Evolutionary conservation across 1,139 yeast genomes (phyloP).

Genomic region (Magnusiomyces suaveolens): DNA sequence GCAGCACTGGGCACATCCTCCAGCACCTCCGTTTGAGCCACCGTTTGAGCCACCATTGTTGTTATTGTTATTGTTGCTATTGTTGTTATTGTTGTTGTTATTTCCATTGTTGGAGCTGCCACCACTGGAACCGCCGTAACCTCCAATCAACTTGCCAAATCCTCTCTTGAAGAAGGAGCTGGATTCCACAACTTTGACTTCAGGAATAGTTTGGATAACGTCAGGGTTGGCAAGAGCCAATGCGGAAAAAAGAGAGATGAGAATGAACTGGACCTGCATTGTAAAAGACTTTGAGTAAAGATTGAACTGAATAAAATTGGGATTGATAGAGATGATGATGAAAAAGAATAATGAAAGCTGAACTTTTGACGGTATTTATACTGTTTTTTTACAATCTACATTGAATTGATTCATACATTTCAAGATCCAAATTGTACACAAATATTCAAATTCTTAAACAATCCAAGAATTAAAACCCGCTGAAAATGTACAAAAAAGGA

Average conservation of each 20-base stretch:
- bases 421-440: too few species aligned
- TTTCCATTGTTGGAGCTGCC: not conserved
- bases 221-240: not conserved
- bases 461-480: too few species aligned
- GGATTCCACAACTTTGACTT: not conserved
- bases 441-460: too few species aligned
- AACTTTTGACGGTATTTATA: too few species aligned
- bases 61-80: not conserved
- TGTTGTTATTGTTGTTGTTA: not conserved
- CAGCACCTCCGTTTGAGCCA: too few species aligned
- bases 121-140: not conserved
- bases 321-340: too few species aligned
- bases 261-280: not conserved
- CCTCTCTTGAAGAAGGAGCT: not conserved
- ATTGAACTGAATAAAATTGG: not conserved
- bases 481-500: too few species aligned
- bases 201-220: not conserved
- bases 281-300: not conserved
- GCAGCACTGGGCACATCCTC: too few species aligned
- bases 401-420: too few species aligned
- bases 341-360: too few species aligned
- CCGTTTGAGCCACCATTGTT: too few species aligned
- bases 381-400: too few species aligned
- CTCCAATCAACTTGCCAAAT: not conserved
- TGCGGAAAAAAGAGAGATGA: not conserved